These are phyloP conservation scores for Sisymbrium altissimum DNA, from an alignment of 345 rosid genomes.

Conservation along the genomic window DNA sequence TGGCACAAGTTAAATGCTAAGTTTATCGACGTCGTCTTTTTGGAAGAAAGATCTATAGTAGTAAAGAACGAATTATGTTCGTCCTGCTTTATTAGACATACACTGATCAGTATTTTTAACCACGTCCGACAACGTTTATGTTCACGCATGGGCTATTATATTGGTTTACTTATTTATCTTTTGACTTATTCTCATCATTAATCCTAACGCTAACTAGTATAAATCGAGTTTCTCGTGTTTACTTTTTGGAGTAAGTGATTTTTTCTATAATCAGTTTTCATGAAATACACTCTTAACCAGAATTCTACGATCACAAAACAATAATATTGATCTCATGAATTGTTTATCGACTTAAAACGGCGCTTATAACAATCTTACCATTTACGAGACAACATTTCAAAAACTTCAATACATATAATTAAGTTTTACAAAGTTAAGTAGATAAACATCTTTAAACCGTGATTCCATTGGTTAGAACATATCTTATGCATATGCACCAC, in stretches of 20 bases:
- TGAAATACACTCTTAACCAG: background rate
- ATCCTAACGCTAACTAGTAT: constrained; percentile 20
- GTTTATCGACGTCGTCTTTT: background rate
- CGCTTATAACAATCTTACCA: background rate
- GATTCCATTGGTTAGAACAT: background rate
- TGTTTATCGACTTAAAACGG: background rate
- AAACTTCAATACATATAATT: background rate
- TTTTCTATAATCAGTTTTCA: background rate
- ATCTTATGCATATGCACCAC: background rate
- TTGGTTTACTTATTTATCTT: constrained; percentile 4
- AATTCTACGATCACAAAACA: background rate
- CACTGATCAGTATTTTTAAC: constrained; percentile 7
- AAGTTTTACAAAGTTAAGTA: background rate
- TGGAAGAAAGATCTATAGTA: background rate
- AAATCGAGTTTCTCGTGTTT: constrained; percentile 9
- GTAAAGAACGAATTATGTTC: background rate
- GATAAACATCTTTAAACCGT: background rate
- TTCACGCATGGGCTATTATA: constrained; percentile 13
- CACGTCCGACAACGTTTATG: constrained; percentile 32
- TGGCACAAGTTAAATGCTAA: constrained; percentile 10
- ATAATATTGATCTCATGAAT: background rate
- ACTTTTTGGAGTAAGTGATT: background rate
- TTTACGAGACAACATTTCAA: background rate
- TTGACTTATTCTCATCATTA: background rate
- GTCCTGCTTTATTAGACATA: constrained; percentile 22